phyloP scores from a whole-genome alignment of 306 rosid species.

The Albizia julibrissin region DNA sequence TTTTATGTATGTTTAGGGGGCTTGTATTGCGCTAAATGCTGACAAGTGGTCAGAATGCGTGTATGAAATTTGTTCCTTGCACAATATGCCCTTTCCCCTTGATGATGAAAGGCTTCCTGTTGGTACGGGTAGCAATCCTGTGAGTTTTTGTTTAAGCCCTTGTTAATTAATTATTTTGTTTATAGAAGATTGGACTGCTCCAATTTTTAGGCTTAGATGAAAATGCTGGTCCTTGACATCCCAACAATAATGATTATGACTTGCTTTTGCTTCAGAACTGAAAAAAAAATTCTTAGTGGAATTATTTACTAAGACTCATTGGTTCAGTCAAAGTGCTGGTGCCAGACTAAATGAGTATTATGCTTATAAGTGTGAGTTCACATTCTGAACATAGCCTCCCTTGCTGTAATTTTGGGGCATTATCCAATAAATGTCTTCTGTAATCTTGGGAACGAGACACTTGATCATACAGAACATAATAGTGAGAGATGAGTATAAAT shows the following conservation, averaged over 20 bases:
- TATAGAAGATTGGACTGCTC: slow-evolving; percentile 14
- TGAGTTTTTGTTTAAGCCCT: slow-evolving; percentile 51
- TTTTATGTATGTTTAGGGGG: slow-evolving; percentile 65
- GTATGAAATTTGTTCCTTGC: slow-evolving; percentile 68
- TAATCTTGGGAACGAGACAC: slow-evolving; percentile 18
- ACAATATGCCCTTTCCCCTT: slow-evolving; percentile 67
- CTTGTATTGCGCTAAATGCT: slow-evolving; percentile 82
- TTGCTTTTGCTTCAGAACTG: slow-evolving; percentile 27
- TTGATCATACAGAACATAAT: neutral
- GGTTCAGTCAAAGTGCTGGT: slow-evolving; percentile 19
- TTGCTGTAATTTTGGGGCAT: slow-evolving; percentile 18
- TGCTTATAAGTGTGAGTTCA: slow-evolving; percentile 19
- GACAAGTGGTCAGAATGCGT: slow-evolving; percentile 72
- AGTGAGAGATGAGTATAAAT: neutral
- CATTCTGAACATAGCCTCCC: slow-evolving; percentile 14
- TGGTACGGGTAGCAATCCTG: slow-evolving; percentile 98
- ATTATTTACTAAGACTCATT: neutral
- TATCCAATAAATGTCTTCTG: neutral
- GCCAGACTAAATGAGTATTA: slow-evolving; percentile 22
- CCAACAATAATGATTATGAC: slow-evolving; percentile 25
- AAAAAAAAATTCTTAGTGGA: slow-evolving; percentile 10
- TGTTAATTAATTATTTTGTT: slow-evolving; percentile 23
- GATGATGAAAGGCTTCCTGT: slow-evolving; percentile 95
- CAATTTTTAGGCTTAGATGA: slow-evolving; percentile 11
- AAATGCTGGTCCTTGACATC: slow-evolving; percentile 12